Percentiles rank a stretch among this genome's conserved stretches.
Evolutionary conservation across 2,329 filamentous ascomycete species (phyloP).

Genomic region (Alternaria consortialis): DNA sequence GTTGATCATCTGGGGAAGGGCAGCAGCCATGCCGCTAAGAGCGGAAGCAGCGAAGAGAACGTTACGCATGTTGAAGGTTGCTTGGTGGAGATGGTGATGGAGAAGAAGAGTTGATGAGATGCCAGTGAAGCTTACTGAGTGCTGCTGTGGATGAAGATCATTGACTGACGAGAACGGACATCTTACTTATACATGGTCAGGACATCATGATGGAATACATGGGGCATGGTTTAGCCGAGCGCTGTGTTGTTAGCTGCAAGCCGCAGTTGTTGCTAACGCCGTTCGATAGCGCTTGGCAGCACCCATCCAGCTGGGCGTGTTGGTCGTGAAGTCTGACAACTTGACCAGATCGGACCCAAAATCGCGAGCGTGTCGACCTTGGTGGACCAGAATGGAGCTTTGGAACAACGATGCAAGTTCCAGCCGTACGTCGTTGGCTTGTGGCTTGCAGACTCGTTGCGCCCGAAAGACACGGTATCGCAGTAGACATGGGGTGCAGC

Average conservation of each 20-base stretch:
- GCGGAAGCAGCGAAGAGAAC: slow-evolving; percentile 25
- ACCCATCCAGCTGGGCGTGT: slow-evolving; percentile 1
- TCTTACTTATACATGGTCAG: slow-evolving; percentile 25
- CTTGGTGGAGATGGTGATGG: slow-evolving; percentile 15
- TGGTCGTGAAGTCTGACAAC: slow-evolving; percentile 2
- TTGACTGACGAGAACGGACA: slow-evolving; percentile 14
- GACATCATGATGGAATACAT: slow-evolving; percentile 2
- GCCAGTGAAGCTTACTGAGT: slow-evolving; percentile 12
- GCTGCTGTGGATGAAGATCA: slow-evolving; percentile 22
- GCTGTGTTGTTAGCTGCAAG: slow-evolving; percentile 13
- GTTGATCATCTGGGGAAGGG: slow-evolving; percentile 46
- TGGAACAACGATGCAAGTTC: background rate
- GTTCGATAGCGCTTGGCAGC: slow-evolving; percentile 3
- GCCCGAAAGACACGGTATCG: slow-evolving; percentile 13
- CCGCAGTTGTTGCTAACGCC: slow-evolving; percentile 11
- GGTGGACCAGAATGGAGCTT: slow-evolving; percentile 11
- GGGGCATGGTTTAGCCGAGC: slow-evolving; percentile 6
- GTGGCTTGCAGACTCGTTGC: slow-evolving; percentile 22
- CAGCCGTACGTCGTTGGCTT: slow-evolving; percentile 17
- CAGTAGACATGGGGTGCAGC: slow-evolving; percentile 14
- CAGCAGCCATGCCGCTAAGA: slow-evolving; percentile 25
- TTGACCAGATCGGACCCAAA: slow-evolving; percentile 8
- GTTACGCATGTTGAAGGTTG: slow-evolving; percentile 35
- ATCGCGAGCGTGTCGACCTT: background rate
- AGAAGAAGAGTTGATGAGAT: slow-evolving; percentile 8